Evolutionary conservation across 257 asterid species (phyloP), one percentile per base, ranked within the genome.

Genomic region (Catharanthus roseus): DNA sequence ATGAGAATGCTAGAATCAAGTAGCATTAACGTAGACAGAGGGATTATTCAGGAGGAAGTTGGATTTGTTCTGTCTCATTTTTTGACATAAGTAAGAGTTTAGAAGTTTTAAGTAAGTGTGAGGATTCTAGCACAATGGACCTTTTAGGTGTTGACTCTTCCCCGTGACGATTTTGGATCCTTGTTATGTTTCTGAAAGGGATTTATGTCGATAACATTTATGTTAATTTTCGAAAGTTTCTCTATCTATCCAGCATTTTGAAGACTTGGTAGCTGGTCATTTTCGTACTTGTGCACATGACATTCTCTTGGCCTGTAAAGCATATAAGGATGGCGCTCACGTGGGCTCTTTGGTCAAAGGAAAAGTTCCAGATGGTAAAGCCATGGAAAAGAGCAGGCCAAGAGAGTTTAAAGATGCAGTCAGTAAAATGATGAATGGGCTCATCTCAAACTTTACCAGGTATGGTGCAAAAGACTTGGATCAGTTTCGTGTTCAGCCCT

Each of bases 381-480:
- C 34, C 50, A 36, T 69, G 55, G 72, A 67, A 49, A 61, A 67
- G 44, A 39, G 26, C 42, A 60, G 70, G 36, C 68, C 85, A n/a
- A 1, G 11, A 13, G 47, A 16, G n/a, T 81, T 86, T 42, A 77
- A 51, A 39, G 67, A 49, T 24, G 74, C 81, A 36, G 77, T 86
- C 15, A 61, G 75, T 24, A 79, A 51, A 77, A 78, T 86, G 86
- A 42, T 79, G 71, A 86, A 79, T 64, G 84, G 79, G 29, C 84
- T 86, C 26, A 45, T 86, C 45, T 24, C 85, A 39, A 78, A 74
- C 81, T 86, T 86, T 66, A 71, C 74, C 23, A 84, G 73, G 74
- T 42, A 69, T 63, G 89, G 91, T 26, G 79, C 75, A 3, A 76
- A 67, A 71, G 87, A 81, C 51, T 84, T 86, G 64, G 89, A 86